phyloP scores from a whole-genome alignment of 169 alveolate species.

The Babesia gibsoni region DNA sequence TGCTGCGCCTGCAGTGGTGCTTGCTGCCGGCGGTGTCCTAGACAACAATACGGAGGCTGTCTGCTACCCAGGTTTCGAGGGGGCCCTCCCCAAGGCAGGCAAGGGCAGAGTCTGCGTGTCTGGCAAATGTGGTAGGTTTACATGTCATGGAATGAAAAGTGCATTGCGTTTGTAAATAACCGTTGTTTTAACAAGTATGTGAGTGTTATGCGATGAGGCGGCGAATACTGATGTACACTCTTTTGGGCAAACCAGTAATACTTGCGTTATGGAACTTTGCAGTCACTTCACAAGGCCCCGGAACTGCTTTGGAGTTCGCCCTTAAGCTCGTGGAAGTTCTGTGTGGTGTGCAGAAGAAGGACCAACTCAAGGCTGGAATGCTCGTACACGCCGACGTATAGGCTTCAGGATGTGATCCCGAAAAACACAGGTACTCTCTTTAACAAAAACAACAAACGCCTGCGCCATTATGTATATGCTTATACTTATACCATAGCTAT shows the following conservation, averaged over 20 bases:
- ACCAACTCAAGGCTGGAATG: slow-evolving; percentile 50
- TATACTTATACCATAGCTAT: neutral
- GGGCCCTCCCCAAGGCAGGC: slow-evolving; percentile 66
- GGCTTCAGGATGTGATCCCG: neutral
- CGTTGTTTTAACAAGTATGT: no score
- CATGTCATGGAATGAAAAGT: neutral
- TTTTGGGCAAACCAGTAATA: neutral
- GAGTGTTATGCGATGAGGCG: no score
- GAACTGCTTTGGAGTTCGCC: slow-evolving; percentile 75
- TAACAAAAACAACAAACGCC: slow-evolving; percentile 14
- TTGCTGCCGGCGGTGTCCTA: slow-evolving; percentile 68
- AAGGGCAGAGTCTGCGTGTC: slow-evolving; percentile 73
- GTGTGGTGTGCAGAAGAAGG: slow-evolving; percentile 54
- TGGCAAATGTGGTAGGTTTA: slow-evolving; percentile 64
- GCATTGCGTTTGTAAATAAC: neutral
- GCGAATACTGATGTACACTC: no score
- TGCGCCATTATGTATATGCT: neutral
- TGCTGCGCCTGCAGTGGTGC: slow-evolving; percentile 75
- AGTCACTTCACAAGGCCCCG: slow-evolving; percentile 77
- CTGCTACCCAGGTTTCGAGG: slow-evolving; percentile 74
- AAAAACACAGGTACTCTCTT: slow-evolving; percentile 22
- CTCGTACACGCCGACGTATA: slow-evolving; percentile 44
- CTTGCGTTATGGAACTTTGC: neutral
- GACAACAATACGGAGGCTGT: slow-evolving; percentile 68
- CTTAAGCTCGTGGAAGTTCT: slow-evolving; percentile 71